Percentiles rank a stretch among this genome's conserved stretches.
Conservation (phyloP, 176 grass and related monocot species). For the Zoysia japonica region DNA sequence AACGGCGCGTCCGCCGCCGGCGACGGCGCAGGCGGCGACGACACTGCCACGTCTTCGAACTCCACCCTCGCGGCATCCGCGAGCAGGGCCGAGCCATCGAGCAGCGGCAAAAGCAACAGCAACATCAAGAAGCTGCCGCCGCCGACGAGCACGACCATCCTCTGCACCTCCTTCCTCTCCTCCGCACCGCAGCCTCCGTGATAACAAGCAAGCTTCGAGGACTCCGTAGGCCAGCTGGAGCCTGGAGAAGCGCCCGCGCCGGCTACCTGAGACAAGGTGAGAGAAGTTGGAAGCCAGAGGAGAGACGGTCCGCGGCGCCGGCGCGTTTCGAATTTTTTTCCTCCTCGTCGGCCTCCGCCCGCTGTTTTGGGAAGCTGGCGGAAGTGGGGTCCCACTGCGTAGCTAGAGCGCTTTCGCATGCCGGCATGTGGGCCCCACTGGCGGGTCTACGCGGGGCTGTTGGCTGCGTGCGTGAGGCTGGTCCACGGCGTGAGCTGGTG, state of each 20-base stretch:
- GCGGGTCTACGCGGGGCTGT: not conserved
- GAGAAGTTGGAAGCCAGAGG: not conserved
- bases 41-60: not conserved
- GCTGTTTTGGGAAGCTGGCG: not conserved
- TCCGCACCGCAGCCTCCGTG: too few species aligned
- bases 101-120: not conserved
- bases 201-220: not conserved
- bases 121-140: constrained; percentile 10
- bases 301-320: not conserved
- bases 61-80: constrained; percentile 3
- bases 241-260: not conserved
- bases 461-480: not conserved
- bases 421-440: not conserved
- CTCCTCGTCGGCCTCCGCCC: not conserved
- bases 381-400: constrained; percentile 18
- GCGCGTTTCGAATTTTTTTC: constrained; percentile 10
- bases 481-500: not conserved
- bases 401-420: not conserved
- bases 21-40: constrained; percentile 16
- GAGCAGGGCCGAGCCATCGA: not conserved
- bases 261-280: not conserved
- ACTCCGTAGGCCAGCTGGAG: not conserved
- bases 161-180: not conserved
- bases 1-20: constrained; percentile 7
- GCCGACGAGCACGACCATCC: not conserved